Percentiles rank a stretch among this genome's conserved stretches.
These are phyloP conservation scores for Pseudocercospora musae DNA, from an alignment of 2,329 filamentous ascomycete species.

Conservation along the genomic window DNA sequence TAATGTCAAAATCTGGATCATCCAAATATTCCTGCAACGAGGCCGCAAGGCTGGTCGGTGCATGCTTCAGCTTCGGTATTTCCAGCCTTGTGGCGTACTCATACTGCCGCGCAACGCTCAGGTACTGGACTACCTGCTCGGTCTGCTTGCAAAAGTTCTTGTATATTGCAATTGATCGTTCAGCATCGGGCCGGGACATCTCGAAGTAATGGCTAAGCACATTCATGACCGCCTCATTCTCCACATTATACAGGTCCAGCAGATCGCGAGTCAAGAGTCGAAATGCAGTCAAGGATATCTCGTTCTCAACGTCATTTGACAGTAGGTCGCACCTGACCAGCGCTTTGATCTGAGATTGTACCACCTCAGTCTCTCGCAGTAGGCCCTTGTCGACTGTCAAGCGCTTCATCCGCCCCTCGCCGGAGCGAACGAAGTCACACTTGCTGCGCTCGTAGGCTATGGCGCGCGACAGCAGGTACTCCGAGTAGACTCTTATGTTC, in stretches of 20 bases:
- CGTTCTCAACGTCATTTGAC: slow-evolving; percentile 85
- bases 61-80: slow-evolving; percentile 95
- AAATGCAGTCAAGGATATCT: slow-evolving; percentile 93
- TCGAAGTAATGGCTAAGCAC: slow-evolving; percentile 97
- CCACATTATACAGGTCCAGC: slow-evolving; percentile 83
- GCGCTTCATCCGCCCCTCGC: slow-evolving; percentile 78
- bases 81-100: slow-evolving; percentile 89
- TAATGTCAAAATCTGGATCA: slow-evolving; percentile 91
- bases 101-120: slow-evolving; percentile 81
- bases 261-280: slow-evolving; percentile 86
- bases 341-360: slow-evolving; percentile 82
- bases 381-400: slow-evolving; percentile 88
- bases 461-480: slow-evolving; percentile 80
- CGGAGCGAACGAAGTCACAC: slow-evolving; percentile 82
- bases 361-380: slow-evolving; percentile 82
- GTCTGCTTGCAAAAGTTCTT: slow-evolving; percentile 89
- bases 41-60: slow-evolving; percentile 82
- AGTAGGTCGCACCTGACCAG: slow-evolving; percentile 88
- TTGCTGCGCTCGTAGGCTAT: slow-evolving; percentile 79
- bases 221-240: slow-evolving; percentile 97
- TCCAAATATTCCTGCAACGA: slow-evolving; percentile 93
- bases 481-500: slow-evolving; percentile 88
- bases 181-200: slow-evolving; percentile 91
- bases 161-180: slow-evolving; percentile 88
- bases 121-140: slow-evolving; percentile 85